Evolutionary conservation across 1,284 basidiomycete genomes (phyloP).

Genomic region (Ganoderma sinense): DNA sequence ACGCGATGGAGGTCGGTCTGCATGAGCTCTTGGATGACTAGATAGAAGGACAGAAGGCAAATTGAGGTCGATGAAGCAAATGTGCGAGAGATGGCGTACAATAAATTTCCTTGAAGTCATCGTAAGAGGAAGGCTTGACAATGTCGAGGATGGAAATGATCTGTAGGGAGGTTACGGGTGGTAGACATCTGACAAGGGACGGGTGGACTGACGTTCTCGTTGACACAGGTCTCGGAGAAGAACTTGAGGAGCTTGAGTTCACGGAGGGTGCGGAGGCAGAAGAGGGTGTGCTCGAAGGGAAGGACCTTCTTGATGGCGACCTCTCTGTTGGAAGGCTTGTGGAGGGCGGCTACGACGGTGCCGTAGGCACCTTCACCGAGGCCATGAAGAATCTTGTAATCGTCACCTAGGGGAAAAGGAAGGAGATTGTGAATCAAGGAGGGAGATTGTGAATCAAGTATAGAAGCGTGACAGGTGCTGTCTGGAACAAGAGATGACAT

Average conservation of each 20-base stretch:
- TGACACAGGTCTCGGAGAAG: slow-evolving; percentile 84
- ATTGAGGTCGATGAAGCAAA: background rate
- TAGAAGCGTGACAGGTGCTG: slow-evolving; percentile 1
- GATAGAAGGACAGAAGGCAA: background rate
- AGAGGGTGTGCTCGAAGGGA: slow-evolving; percentile 87
- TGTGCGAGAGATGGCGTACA: slow-evolving; percentile 50
- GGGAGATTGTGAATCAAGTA: background rate
- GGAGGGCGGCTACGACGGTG: slow-evolving; percentile 73
- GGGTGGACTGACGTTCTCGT: slow-evolving; percentile 65
- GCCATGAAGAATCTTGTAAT: slow-evolving; percentile 79
- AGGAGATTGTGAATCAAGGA: background rate
- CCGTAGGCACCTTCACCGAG: slow-evolving; percentile 84
- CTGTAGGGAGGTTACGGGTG: slow-evolving; percentile 41
- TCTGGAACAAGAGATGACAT: slow-evolving; percentile 26
- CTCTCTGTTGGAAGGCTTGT: slow-evolving; percentile 67
- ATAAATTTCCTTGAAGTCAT: slow-evolving; percentile 86
- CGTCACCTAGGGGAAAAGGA: slow-evolving; percentile 56
- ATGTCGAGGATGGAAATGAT: slow-evolving; percentile 91
- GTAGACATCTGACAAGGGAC: background rate
- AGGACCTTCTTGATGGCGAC: slow-evolving; percentile 87
- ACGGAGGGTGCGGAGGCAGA: slow-evolving; percentile 78
- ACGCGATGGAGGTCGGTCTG: slow-evolving; percentile 92
- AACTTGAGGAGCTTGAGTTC: slow-evolving; percentile 86
- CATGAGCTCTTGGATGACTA: slow-evolving; percentile 91
- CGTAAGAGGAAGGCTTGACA: slow-evolving; percentile 78